Base-by-base conservation (phyloP, 495 filamentous ascomycete genomes). In the Extremus antarcticus region DNA sequence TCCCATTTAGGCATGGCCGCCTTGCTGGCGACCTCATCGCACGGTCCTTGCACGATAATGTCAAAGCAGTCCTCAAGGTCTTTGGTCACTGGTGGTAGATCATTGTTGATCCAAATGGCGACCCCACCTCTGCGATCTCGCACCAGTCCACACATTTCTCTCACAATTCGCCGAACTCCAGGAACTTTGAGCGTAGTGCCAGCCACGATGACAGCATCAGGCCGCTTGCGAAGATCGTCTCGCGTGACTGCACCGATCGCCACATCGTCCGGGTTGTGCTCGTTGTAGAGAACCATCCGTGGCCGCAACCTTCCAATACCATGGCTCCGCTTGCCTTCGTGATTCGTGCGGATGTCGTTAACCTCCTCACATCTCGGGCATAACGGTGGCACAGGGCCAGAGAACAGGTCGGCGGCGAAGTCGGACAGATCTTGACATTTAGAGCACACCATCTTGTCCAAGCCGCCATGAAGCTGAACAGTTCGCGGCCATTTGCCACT, bases 121-220 rank as follows among this genome's bases (percentile, higher is more conserved):
- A 95, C 75, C 0, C 58, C 58, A n/a, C 92, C 94, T 55, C 86
- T 80, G 46, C 87, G 80, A 61, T 80, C 77, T 53, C 89, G 76
- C 50, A 91, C 85, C 10, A 87, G 76, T 17, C 76, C 78, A 68
- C 90, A 96, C 78, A 97, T 83, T 66, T 94, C 92, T 66, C 85
- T 83, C 47, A 91, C 90, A 47, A 98, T 82, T 38, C 90, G 79
- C 55, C 86, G 81, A 24, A 95, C 87, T 9, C 92, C 92, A 3
- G 90, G 91, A 48, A 98, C 90, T 63, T 96, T 96, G 56, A 98
- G 69, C 51, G 86, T 96, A 7, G 92, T 98, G 25, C 92, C 92
- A 16, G 94, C 94, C 24, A 98, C 94, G 53, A 98, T 81, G 22
- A 98, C 73, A 7, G 90, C 90, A 62, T 96, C 94, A 0, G 92